Base-by-base conservation (phyloP, 345 rosid genomes). In the Citrus reticulata region DNA sequence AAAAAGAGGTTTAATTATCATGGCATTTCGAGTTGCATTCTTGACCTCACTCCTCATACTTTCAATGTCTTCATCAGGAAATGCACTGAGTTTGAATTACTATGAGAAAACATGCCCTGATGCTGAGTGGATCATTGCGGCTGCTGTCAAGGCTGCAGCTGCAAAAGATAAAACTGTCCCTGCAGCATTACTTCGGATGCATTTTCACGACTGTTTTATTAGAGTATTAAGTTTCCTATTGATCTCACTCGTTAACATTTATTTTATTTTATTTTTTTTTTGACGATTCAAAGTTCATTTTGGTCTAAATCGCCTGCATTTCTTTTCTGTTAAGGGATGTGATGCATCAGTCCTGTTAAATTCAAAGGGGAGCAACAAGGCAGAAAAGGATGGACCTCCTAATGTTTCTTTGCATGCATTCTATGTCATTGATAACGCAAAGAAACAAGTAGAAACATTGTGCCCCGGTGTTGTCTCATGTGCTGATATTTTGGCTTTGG, bases 381-480 rank as follows among this genome's bases (percentile, higher is more conserved):
- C 87, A 27, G 90, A 88, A 65, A 88, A 88, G 70, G 87, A 88
- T 73, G 88, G 80, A 8, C 85, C 85, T 29, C 86, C 88, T 1
- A 87, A 88, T 75, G 74, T 40, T 25, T 85, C 88, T 9, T 58
- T 85, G 78, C 90, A 84, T 79, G 88, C 86, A 34, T 88, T 85
- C 61, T 84, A 55, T 81, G 88, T 88, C 68, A 88, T 85, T 74
- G 88, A 88, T 72, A 65, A 59, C 51, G 88, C 88, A 25, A 88
- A 88, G 85, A 77, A 81, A 81, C 78, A 72, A 76, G 69, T 88
- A 10, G 90, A 88, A 82, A 77, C 73, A 49, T 9, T 10, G 35
- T 88, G 90, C 62, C 90, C 88, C 3, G 85, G 88, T 2, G 85
- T 84, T 7, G 86, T 84, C 65, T 88, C 88, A 16, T 88, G 90